These are phyloP conservation scores for Mimosa pudica DNA, from an alignment of 306 rosid species.

Conservation along the genomic window DNA sequence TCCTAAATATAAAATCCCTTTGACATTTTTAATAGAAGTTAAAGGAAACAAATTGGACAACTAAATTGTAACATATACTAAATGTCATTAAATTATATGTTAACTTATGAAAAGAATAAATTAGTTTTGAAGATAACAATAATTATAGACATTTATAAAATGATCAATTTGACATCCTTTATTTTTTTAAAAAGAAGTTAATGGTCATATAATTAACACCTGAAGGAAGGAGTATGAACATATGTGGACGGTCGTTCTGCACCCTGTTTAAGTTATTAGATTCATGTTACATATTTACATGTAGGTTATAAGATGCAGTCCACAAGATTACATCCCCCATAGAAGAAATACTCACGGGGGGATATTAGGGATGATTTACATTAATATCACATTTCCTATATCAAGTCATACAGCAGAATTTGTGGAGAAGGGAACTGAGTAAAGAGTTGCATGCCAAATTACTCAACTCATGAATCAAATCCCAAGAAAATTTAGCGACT, in stretches of 20 bases:
- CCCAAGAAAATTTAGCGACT: conserved; percentile 8
- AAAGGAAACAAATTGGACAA: too few species aligned
- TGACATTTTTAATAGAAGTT: too few species aligned
- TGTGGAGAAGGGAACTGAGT: conserved; percentile 9
- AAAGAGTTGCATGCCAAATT: conserved; percentile 35
- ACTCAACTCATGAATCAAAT: conserved; percentile 28
- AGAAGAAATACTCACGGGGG: neutral
- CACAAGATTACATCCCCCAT: neutral
- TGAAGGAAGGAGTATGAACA: neutral
- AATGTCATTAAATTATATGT: too few species aligned
- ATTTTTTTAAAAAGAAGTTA: too few species aligned
- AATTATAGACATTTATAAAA: too few species aligned
- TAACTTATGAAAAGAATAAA: too few species aligned
- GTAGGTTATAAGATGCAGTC: neutral
- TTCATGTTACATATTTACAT: neutral
- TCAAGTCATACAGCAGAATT: conserved; percentile 2
- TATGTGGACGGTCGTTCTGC: neutral
- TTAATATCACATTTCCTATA: neutral
- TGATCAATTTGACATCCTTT: too few species aligned
- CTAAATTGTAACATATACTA: too few species aligned
- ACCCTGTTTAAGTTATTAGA: too few species aligned
- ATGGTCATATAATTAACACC: too few species aligned
- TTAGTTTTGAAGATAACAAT: too few species aligned
- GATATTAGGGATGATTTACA: neutral
- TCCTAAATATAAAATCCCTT: too few species aligned